Conservation (phyloP, 1,139 yeast genomes). For the Pichiaceae sp. region DNA sequence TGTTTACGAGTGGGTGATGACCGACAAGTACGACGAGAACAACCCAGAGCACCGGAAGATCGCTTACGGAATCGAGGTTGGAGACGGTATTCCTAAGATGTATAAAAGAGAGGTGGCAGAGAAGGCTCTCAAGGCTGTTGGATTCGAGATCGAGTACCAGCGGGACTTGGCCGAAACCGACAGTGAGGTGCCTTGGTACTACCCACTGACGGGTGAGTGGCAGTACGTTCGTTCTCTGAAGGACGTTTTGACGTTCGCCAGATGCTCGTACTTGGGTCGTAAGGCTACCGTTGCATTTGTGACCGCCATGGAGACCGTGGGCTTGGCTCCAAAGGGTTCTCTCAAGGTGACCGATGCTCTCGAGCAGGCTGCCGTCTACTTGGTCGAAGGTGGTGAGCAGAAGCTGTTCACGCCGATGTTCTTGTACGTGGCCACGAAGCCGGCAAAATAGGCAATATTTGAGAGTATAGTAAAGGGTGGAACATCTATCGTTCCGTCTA, state of each 20-base stretch:
- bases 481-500: not conserved
- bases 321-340: slow-evolving; percentile 92
- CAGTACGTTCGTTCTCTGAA: slow-evolving; percentile 71
- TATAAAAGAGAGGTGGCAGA: slow-evolving; percentile 77
- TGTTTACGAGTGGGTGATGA: slow-evolving; percentile 99
- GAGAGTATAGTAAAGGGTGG: not conserved
- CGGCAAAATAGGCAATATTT: slow-evolving; percentile 23
- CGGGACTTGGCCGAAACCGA: slow-evolving; percentile 76
- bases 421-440: slow-evolving; percentile 82
- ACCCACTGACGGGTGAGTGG: slow-evolving; percentile 93
- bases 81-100: slow-evolving; percentile 99
- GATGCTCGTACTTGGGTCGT: slow-evolving; percentile 88
- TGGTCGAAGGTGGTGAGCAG: slow-evolving; percentile 87
- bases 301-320: slow-evolving; percentile 70
- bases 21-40: slow-evolving; percentile 81
- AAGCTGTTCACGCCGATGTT: slow-evolving; percentile 94
- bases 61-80: slow-evolving; percentile 95
- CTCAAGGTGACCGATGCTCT: slow-evolving; percentile 83
- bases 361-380: slow-evolving; percentile 94
- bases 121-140: slow-evolving; percentile 78
- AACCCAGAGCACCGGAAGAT: slow-evolving; percentile 89
- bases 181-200: slow-evolving; percentile 95
- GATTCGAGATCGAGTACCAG: slow-evolving; percentile 71
- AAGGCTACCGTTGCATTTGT: slow-evolving; percentile 73
- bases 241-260: slow-evolving; percentile 77